Conservation (phyloP, 305 asterid genomes). For the Fraxinus greggii region DNA sequence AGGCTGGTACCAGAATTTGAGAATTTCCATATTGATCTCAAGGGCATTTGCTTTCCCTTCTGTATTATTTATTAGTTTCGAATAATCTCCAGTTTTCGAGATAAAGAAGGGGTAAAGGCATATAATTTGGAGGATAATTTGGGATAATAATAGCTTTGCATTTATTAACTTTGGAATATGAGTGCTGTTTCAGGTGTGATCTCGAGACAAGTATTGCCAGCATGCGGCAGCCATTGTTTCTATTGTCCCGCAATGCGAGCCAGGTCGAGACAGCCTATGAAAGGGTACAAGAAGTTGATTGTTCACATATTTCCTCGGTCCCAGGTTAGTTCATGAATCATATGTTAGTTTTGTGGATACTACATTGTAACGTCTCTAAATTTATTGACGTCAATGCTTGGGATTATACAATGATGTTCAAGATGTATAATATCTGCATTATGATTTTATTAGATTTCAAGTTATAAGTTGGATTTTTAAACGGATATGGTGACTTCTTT, state of each 20-base stretch:
- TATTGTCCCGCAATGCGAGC: conserved; percentile 87
- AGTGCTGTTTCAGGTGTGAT: conserved; percentile 81
- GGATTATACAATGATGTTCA: not conserved
- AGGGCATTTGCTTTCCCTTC: conserved; percentile 70
- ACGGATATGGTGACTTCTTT: no score
- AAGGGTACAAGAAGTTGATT: conserved; percentile 96
- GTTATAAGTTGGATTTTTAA: no score
- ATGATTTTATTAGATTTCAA: no score
- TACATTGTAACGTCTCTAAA: not conserved
- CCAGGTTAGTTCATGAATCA: conserved; percentile 56
- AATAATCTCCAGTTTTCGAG: conserved; percentile 29
- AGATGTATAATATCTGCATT: no score
- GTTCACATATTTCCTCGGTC: conserved; percentile 81
- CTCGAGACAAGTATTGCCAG: conserved; percentile 95
- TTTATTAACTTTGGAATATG: conserved; percentile 38
- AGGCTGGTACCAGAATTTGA: conserved; percentile 60
- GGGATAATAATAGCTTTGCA: not conserved
- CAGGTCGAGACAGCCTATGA: conserved; percentile 97
- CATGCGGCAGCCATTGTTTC: conserved; percentile 88
- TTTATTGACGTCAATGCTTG: not conserved
- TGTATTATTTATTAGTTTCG: conserved; percentile 25
- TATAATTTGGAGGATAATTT: conserved; percentile 28
- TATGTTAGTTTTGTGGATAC: not conserved
- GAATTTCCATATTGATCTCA: conserved; percentile 22
- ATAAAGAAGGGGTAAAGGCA: conserved; percentile 64